Percentiles rank a stretch among this genome's conserved stretches.
phyloP scores from a whole-genome alignment of 108 stramenopile genomes.

The Nitzschia palea region DNA sequence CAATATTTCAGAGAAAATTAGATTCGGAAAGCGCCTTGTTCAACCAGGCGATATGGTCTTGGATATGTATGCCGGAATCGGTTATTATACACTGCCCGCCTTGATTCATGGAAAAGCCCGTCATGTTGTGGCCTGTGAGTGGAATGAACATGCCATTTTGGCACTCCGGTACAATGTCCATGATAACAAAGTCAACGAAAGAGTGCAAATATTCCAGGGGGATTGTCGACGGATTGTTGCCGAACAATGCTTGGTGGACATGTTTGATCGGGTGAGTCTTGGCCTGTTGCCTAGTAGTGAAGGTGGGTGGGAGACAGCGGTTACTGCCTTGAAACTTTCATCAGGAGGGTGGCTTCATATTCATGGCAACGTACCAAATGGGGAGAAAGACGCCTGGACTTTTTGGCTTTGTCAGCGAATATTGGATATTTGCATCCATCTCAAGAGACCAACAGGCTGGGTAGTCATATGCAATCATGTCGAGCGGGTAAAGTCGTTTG shows the following conservation, averaged over 20 bases:
- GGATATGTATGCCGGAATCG: constrained; percentile 97
- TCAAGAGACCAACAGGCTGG: constrained; percentile 35
- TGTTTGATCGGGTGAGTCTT: constrained; percentile 88
- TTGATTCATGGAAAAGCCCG: constrained; percentile 69
- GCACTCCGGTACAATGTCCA: constrained; percentile 80
- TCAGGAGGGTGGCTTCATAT: constrained; percentile 88
- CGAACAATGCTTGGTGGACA: constrained; percentile 29
- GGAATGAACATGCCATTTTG: constrained; percentile 83
- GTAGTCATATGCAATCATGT: constrained; percentile 66
- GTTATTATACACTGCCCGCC: constrained; percentile 94
- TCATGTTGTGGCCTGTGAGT: constrained; percentile 87
- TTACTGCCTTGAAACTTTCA: constrained; percentile 52
- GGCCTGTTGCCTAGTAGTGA: constrained; percentile 93
- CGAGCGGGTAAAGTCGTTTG: constrained; percentile 92
- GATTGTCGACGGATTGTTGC: constrained; percentile 66
- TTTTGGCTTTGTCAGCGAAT: constrained; percentile 64
- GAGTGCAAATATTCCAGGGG: constrained; percentile 66
- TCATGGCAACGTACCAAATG: constrained; percentile 86
- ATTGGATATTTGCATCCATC: constrained; percentile 14
- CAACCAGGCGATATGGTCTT: constrained; percentile 73
- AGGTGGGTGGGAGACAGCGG: constrained; percentile 89
- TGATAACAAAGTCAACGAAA: constrained; percentile 71
- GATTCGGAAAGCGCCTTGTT: constrained; percentile 72
- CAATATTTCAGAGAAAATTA: constrained; percentile 91
- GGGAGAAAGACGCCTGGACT: constrained; percentile 63